Percentiles rank a stretch among this genome's conserved stretches.
phyloP scores from a whole-genome alignment of 2,329 filamentous ascomycete genomes.

The Tolypocladium amazonense region DNA sequence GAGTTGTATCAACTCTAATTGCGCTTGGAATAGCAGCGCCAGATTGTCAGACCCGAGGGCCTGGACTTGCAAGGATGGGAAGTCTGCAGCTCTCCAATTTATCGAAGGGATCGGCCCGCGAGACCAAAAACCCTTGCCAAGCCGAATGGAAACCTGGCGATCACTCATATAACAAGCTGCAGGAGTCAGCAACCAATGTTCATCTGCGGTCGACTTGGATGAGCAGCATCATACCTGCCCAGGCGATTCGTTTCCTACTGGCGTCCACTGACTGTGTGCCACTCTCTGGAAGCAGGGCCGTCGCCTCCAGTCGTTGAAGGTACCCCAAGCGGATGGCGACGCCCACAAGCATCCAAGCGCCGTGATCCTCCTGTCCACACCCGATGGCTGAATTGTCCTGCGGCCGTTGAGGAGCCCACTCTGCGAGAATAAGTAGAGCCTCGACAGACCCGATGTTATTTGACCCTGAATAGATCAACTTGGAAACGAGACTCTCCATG shows the following conservation, averaged over 20 bases:
- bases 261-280: constrained; percentile 48
- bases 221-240: constrained; percentile 37
- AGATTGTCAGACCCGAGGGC: constrained; percentile 53
- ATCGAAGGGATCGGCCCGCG: constrained; percentile 58
- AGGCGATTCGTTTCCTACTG: constrained; percentile 54
- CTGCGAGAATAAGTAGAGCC: constrained; percentile 56
- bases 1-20: constrained; percentile 59
- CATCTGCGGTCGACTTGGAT: neutral
- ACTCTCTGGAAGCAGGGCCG: constrained; percentile 51
- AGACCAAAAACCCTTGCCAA: constrained; percentile 66
- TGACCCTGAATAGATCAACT: constrained; percentile 54
- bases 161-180: constrained; percentile 54
- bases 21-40: constrained; percentile 59
- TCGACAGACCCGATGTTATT: constrained; percentile 63
- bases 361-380: constrained; percentile 62
- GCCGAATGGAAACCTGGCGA: constrained; percentile 57
- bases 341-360: constrained; percentile 69
- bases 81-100: constrained; percentile 53
- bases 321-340: constrained; percentile 60
- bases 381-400: constrained; percentile 53
- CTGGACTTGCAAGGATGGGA: constrained; percentile 52
- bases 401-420: constrained; percentile 61
- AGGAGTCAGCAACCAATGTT: neutral
- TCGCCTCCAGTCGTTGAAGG: constrained; percentile 58
- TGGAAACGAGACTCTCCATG: constrained; percentile 59